phyloP scores from a whole-genome alignment of 1,284 basidiomycete genomes.

The Naganishia sp. region DNA sequence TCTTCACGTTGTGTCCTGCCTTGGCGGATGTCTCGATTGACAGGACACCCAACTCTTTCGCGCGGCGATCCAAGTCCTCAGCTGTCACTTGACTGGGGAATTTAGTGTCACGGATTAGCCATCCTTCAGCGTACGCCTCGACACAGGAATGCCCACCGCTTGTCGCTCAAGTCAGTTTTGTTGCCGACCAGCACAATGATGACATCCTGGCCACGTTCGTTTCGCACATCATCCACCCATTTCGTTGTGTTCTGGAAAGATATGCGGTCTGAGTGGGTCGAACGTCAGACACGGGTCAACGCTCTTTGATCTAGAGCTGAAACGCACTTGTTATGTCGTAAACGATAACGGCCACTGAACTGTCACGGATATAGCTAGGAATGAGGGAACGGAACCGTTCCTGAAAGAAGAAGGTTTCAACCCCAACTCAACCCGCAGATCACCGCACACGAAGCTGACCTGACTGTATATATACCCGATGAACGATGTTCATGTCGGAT shows the following conservation, averaged over 20 bases:
- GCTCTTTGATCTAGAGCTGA: background rate
- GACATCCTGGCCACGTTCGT: conserved; percentile 95
- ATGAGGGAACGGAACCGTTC: conserved; percentile 97
- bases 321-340: conserved; percentile 96
- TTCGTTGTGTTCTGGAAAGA: conserved; percentile 97
- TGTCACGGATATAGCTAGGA: conserved; percentile 98
- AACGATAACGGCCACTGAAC: conserved; percentile 95
- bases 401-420: conserved; percentile 54
- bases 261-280: conserved; percentile 69
- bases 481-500: background rate
- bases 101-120: background rate
- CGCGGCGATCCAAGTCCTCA: conserved; percentile 91
- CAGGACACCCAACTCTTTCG: conserved; percentile 93
- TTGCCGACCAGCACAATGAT: conserved; percentile 99
- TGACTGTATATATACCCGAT: background rate
- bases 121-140: background rate
- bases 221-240: conserved; percentile 99
- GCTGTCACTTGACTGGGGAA: conserved; percentile 87
- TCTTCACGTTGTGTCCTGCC: conserved; percentile 98
- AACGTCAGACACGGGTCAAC: background rate
- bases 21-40: conserved; percentile 99
- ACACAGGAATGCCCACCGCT: conserved; percentile 38
- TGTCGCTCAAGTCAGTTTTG: conserved; percentile 80
- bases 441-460: too few species aligned
- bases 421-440: too few species aligned